Evolutionary conservation across 169 alveolate species (phyloP).

Genomic region (Cryptosporidium felis): DNA sequence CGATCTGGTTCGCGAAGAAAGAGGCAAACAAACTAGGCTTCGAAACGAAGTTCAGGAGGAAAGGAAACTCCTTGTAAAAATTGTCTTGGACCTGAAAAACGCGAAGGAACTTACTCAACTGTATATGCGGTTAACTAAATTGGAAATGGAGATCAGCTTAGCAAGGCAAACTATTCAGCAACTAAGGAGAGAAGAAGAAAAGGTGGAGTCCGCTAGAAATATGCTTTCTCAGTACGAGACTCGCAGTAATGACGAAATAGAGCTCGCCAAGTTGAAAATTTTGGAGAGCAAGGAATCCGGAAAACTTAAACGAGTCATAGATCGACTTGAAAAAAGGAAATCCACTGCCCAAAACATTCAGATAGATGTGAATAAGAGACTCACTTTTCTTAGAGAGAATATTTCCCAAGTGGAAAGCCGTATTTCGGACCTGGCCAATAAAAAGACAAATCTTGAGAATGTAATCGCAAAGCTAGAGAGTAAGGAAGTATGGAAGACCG

Average conservation of each 20-base stretch:
- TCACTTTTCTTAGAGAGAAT: neutral
- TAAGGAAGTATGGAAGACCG: no score
- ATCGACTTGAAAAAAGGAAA: slow-evolving; percentile 10
- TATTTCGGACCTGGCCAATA: neutral
- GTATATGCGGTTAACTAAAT: slow-evolving; percentile 22
- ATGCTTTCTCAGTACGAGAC: slow-evolving; percentile 24
- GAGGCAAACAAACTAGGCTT: neutral
- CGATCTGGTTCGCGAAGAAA: neutral
- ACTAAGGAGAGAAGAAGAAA: slow-evolving; percentile 12
- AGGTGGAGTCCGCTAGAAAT: neutral
- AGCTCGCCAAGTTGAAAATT: neutral
- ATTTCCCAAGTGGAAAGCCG: neutral
- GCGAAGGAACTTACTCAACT: slow-evolving; percentile 28
- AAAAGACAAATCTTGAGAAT: neutral
- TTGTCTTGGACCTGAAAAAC: slow-evolving; percentile 1
- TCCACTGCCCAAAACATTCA: neutral
- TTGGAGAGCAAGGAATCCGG: neutral
- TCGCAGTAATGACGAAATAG: slow-evolving; percentile 6
- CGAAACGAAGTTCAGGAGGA: neutral
- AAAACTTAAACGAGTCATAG: neutral
- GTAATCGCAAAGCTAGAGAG: neutral
- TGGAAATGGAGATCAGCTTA: slow-evolving; percentile 51
- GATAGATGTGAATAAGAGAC: neutral
- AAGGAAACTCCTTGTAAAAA: neutral
- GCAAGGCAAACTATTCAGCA: slow-evolving; percentile 21